Evolutionary conservation across 164 flowering plant genomes (phyloP).

Genomic region (Platanus orientalis): DNA sequence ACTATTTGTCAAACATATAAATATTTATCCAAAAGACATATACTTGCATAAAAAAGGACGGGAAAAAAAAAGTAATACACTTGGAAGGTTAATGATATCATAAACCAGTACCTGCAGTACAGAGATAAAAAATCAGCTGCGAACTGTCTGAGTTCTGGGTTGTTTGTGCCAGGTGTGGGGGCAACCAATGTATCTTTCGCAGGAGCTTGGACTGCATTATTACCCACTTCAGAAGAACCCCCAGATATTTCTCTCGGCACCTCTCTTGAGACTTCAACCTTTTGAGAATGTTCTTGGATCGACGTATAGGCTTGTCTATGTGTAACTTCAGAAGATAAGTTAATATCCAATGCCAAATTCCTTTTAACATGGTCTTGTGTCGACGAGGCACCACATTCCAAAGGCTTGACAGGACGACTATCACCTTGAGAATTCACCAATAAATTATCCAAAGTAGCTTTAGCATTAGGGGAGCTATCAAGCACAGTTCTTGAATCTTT

Average conservation of each 20-base stretch:
- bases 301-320: slow-evolving; percentile 8
- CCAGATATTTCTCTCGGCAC: slow-evolving; percentile 11
- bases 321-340: slow-evolving; percentile 20
- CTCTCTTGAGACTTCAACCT: slow-evolving; percentile 11
- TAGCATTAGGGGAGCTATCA: slow-evolving; percentile 62
- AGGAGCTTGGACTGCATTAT: slow-evolving; percentile 11
- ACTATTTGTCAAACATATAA: background rate
- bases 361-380: slow-evolving; percentile 33
- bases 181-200: slow-evolving; percentile 9
- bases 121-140: slow-evolving; percentile 63
- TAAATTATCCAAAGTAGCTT: slow-evolving; percentile 59
- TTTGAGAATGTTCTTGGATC: slow-evolving; percentile 8
- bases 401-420: slow-evolving; percentile 4
- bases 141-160: slow-evolving; percentile 53
- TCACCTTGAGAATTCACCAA: slow-evolving; percentile 44
- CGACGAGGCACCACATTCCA: slow-evolving; percentile 13
- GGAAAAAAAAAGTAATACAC: background rate
- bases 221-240: slow-evolving; percentile 10
- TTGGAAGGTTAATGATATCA: background rate
- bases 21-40: too few relatives aligned
- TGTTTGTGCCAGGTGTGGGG: slow-evolving; percentile 19
- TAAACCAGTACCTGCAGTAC: slow-evolving; percentile 59
- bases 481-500: slow-evolving; percentile 25
- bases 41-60: too few relatives aligned
- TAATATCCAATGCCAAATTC: slow-evolving; percentile 43